Evolutionary conservation across 768 basidiomycete genomes (phyloP), one percentile per base, ranked within the genome.

Genomic region (Lentinula raphanica): DNA sequence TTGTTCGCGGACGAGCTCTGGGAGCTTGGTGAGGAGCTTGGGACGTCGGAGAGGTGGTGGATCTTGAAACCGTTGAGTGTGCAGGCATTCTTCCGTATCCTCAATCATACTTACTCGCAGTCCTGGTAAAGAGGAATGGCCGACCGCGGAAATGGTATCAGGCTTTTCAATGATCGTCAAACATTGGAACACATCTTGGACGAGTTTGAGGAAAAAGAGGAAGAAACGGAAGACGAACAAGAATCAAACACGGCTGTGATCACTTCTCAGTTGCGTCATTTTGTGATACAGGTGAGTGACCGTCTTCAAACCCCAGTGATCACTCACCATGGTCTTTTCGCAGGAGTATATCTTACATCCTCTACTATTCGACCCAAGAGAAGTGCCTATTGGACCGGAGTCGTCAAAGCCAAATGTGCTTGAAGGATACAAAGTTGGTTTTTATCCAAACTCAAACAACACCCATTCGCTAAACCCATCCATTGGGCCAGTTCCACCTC

Each of bases 121-220:
- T 45, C 57, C 59, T 53, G 60, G 55, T 32, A 59, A 58, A 82
- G 80, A 46, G 92, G 94, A 17, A 96, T 99, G 91, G 88, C 94
- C 1, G 95, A 98, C 74, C 82, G 93, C 50, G 97, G 94, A 12
- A 92, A 93, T 80, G 97, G 96, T 2, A 94, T 99, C 62, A 75
- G 94, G 45, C 73, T 99, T 48, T 98, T 99, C 72, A 84, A 88
- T 54, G 87, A 80, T 56, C 88, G 88, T 70, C 82, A 83, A 12
- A 75, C 82, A 31, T 76, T 99, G 58, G 80, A 82, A 58, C 65
- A 69, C 4, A 94, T 98, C 25, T 92, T 98, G 60, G 79, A 86
- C 61, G 81, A 82, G 21, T 98, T 98, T 62, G 95, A 96, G 60
- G 71, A 77, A 8, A 21, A 35, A 6, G 32, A 35, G 13, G 32